These are phyloP conservation scores for Nelumbo lutea DNA, from an alignment of 164 flowering plant genomes.

Conservation along the genomic window DNA sequence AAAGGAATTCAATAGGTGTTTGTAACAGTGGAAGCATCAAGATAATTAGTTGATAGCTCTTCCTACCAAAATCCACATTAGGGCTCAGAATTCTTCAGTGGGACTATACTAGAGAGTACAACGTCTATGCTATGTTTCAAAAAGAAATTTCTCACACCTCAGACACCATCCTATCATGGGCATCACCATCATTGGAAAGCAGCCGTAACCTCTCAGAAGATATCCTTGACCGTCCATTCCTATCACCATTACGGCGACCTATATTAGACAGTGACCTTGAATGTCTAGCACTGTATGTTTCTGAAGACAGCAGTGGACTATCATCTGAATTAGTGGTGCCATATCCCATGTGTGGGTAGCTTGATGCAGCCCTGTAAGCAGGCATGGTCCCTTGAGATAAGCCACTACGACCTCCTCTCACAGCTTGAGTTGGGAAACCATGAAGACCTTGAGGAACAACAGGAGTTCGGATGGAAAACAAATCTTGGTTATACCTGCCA, in stretches of 20 bases:
- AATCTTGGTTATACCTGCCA: constrained; percentile 31
- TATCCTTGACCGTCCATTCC: constrained; percentile 42
- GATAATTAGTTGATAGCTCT: not conserved
- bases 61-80: not conserved
- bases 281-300: constrained; percentile 41
- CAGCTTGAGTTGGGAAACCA: constrained; percentile 25
- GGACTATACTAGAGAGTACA: not conserved
- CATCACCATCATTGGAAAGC: constrained; percentile 23
- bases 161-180: constrained; percentile 31
- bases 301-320: constrained; percentile 29
- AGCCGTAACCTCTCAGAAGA: constrained; percentile 36
- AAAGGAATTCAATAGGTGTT: no score
- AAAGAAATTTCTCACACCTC: constrained; percentile 34
- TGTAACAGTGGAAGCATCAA: no score
- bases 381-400: constrained; percentile 37
- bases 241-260: constrained; percentile 41
- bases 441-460: constrained; percentile 30
- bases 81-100: not conserved
- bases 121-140: not conserved
- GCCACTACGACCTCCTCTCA: constrained; percentile 38
- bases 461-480: constrained; percentile 25
- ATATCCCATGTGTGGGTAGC: constrained; percentile 29
- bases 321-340: constrained; percentile 29
- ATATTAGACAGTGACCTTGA: constrained; percentile 30
- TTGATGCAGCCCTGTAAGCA: constrained; percentile 35